Base-by-base conservation (phyloP, 2,329 filamentous ascomycete species). In the Akanthomyces uredinophilus region DNA sequence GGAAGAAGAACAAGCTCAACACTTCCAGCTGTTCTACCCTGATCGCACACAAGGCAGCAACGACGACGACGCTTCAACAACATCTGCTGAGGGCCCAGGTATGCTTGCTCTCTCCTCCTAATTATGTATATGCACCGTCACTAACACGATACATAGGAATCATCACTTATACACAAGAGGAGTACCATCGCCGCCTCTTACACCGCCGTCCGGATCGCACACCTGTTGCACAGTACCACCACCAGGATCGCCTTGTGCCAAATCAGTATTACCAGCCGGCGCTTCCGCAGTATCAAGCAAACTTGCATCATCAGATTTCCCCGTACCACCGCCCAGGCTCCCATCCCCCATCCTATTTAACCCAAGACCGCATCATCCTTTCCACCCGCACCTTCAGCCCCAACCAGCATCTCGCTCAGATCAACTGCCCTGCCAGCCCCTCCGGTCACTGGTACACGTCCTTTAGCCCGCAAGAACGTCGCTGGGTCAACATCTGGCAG, bases 401-500 rank as follows among this genome's bases (percentile, higher is more conserved):
- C 29, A 35, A 16, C 72, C 69, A 74, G 57, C 70, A 69, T 4
- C 67, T 71, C 10, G 66, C 73, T 37, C n/a, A 32, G 5, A 14
- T 37, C 54, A n/a, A 29, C 43, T n/a, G 32, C 16, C 43, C 43
- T 20, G 7, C 55, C 29, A 27, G 41, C 16, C 69, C 71, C 16
- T 69, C 71, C 1, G 74, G 74, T 14, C 63, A 73, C 60, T 78
- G 75, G 75, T 68, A 72, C 55, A 70, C 74, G 4, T 67, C 68
- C 0, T 76, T 72, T 51, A 68, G 75, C 43, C 69, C 66, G 7
- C 46, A 61, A 13, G 29, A 66, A 39, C 65, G 67, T 29, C 61
- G 63, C 56, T 68, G 67, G 66, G 62, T 77, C 5, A 71, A 76
- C 43, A 77, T 70, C 61, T 77, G 74, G 74, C 74, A 74, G 27